phyloP scores from a whole-genome alignment of 2,329 filamentous ascomycete species.

The Clonostachys chloroleuca region DNA sequence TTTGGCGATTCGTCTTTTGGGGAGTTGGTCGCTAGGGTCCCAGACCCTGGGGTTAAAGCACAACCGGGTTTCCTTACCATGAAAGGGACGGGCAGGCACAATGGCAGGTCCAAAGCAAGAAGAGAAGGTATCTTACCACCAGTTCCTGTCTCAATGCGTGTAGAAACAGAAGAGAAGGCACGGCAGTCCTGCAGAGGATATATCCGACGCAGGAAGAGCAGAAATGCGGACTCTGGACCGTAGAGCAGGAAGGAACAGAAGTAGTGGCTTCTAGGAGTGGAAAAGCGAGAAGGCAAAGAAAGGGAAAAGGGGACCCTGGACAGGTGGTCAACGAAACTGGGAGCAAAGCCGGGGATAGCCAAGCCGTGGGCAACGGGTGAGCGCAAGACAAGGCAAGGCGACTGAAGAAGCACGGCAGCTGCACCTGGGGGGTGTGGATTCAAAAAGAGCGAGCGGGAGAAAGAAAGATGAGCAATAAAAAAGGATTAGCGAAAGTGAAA shows the following conservation, averaged over 20 bases:
- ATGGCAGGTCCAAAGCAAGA: no score
- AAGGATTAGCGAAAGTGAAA: neutral
- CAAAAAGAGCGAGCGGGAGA: neutral
- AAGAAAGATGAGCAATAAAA: slow-evolving; percentile 1
- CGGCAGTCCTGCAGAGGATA: no score
- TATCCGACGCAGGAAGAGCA: no score
- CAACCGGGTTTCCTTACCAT: no score
- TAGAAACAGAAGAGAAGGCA: no score
- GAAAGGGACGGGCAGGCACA: no score
- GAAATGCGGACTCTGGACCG: neutral
- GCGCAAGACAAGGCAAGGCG: neutral
- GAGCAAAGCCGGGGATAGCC: neutral
- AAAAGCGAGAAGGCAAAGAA: neutral
- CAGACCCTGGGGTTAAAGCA: no score
- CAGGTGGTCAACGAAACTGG: neutral
- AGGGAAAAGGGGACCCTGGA: neutral
- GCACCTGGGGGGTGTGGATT: no score
- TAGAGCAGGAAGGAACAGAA: neutral
- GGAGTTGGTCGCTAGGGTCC: no score
- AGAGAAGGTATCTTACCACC: no score
- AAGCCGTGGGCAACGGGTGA: neutral
- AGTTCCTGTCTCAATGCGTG: no score
- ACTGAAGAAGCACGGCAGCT: neutral
- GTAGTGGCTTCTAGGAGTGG: neutral
- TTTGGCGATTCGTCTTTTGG: no score